Percentiles rank a stretch among this genome's conserved stretches.
These are phyloP conservation scores for Dothiorella sarmentorum DNA, from an alignment of 2,329 filamentous ascomycete genomes.

Conservation along the genomic window DNA sequence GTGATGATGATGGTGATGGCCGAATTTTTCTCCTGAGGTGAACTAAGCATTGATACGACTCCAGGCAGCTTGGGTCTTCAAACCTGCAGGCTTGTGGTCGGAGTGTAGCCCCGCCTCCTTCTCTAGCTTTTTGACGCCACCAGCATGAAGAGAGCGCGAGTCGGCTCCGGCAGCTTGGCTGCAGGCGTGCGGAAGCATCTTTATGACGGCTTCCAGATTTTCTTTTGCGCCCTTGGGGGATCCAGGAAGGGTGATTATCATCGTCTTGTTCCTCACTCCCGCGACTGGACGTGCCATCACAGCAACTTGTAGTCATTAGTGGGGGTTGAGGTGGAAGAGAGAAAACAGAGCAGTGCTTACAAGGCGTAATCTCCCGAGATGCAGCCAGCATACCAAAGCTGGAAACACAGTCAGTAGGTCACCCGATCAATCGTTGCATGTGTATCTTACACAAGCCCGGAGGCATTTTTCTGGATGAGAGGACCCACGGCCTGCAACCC, in stretches of 20 bases:
- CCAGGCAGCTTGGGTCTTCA: background rate
- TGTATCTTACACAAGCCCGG: slow-evolving; percentile 68
- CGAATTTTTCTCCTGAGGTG: slow-evolving; percentile 8
- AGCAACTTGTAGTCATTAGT: slow-evolving; percentile 64
- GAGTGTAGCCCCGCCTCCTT: slow-evolving; percentile 67
- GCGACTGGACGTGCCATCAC: slow-evolving; percentile 95
- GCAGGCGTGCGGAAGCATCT: slow-evolving; percentile 93
- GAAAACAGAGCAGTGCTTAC: slow-evolving; percentile 51
- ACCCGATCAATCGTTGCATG: background rate
- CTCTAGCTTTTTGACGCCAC: slow-evolving; percentile 80
- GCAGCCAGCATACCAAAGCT: slow-evolving; percentile 89
- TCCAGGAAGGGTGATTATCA: slow-evolving; percentile 87
- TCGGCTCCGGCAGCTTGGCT: slow-evolving; percentile 79
- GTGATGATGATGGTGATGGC: slow-evolving; percentile 31
- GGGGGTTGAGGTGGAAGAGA: background rate
- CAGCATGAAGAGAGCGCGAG: slow-evolving; percentile 74
- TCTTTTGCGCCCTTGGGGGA: slow-evolving; percentile 94
- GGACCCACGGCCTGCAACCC: slow-evolving; percentile 65
- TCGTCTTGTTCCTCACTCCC: slow-evolving; percentile 73
- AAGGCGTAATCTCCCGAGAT: slow-evolving; percentile 83
- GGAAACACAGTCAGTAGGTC: too few relatives aligned
- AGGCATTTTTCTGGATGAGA: slow-evolving; percentile 78
- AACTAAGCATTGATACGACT: background rate
- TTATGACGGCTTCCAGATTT: slow-evolving; percentile 84
- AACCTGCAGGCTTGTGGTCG: slow-evolving; percentile 20